A percentile compares a stretch with the other conserved stretches of the same genome.
Conservation (phyloP, 164 flowering plant species). For the Pachysandra terminalis region DNA sequence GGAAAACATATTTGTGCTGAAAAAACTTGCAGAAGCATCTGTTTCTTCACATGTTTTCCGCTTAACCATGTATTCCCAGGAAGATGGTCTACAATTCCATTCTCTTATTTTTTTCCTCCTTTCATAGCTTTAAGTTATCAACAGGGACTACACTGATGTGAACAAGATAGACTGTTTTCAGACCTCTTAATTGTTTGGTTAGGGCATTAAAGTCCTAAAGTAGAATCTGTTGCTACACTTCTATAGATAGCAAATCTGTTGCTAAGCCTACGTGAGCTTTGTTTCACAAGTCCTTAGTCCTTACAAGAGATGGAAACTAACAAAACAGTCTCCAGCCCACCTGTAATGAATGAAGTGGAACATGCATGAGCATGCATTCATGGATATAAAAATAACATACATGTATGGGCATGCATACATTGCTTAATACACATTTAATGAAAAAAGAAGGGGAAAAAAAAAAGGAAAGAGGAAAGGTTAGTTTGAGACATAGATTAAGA, state of each 20-base stretch:
- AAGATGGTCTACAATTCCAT: too few relatives aligned
- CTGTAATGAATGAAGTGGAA: background rate
- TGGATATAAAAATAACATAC: too few relatives aligned
- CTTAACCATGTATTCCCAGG: too few relatives aligned
- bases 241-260: conserved; percentile 10
- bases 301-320: background rate
- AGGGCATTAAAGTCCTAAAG: conserved; percentile 1
- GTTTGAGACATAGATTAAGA: too few relatives aligned
- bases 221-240: background rate
- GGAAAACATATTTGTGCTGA: too few relatives aligned
- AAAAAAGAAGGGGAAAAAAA: too few relatives aligned
- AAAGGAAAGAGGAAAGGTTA: background rate
- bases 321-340: background rate
- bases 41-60: too few relatives aligned
- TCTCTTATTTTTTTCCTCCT: too few relatives aligned
- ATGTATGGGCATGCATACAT: background rate
- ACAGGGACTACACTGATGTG: background rate
- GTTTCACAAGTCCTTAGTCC: background rate
- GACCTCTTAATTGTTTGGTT: background rate
- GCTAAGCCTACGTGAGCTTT: conserved; percentile 10
- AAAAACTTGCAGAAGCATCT: too few relatives aligned
- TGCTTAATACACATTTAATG: background rate
- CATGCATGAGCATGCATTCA: background rate
- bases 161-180: background rate
- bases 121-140: too few relatives aligned